Base-by-base conservation (phyloP, 116 monocot genomes). In the Dioscorea cayenensis region DNA sequence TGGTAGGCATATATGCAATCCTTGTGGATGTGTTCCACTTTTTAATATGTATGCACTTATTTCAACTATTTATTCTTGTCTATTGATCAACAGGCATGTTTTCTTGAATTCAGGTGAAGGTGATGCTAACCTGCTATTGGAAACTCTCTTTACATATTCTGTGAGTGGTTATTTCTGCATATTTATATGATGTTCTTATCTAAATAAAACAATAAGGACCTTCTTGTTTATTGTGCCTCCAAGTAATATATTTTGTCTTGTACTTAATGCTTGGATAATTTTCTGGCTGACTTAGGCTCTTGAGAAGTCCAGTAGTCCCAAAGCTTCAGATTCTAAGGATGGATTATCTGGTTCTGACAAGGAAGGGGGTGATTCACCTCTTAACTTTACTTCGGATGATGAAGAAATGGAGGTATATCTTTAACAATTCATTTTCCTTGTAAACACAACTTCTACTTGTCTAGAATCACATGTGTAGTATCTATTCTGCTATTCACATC, bases 81-180 rank as follows among this genome's bases (percentile, higher is more conserved):
- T 19, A 19, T 59, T 21, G 62, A 11, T 62, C 5, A 62, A 27
- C 62, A 62, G 62, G 20, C 16, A 9, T 62, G 21, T 18, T 72
- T 29, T 50, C 69, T 49, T 81, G 27, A 25, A 63, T 81, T 32
- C 69, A 91, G 88, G 85, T 71, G 83, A 75, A 63, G 63, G 28
- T 64, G 83, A 91, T 77, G 64, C 67, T 21, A 73, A 87, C 25
- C 19, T 83, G 66, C 67, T 91, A 61, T 55, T 91, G 72, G 87
- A 91, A 19, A 35, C 78, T 63, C 83, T 91, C 20, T 69, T 87
- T 73, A 67, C 77, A 32, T 67, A 77, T 29, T 78, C 83, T 72
- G 91, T 91, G 85, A 85, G 91, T 78, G 37, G 59, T 52, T 5
- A 36, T 49, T 48, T 55, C 19, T 63, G 63, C 27, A 27, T 12